phyloP scores from a whole-genome alignment of 2,329 filamentous ascomycete genomes.

The Penicillium sp. region DNA sequence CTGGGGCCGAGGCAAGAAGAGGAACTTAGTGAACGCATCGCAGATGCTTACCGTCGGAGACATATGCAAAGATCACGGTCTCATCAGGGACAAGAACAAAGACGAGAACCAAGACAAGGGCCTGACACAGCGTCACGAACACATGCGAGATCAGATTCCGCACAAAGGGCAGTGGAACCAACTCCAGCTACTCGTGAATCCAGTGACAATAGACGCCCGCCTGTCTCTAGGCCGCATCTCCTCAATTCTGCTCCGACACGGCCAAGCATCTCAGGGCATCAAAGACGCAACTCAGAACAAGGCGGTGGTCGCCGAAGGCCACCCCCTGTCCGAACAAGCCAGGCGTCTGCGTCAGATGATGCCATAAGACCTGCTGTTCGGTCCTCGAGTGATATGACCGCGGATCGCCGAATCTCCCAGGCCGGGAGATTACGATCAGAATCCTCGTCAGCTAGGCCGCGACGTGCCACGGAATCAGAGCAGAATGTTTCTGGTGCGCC shows the following conservation, averaged over 20 bases:
- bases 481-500: slow-evolving; percentile 28
- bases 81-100: slow-evolving; percentile 36
- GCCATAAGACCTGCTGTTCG: slow-evolving; percentile 33
- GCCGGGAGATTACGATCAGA: slow-evolving; percentile 25
- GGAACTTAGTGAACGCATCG: slow-evolving; percentile 85
- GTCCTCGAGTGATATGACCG: slow-evolving; percentile 39
- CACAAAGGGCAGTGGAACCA: slow-evolving; percentile 24
- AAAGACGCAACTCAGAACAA: slow-evolving; percentile 39
- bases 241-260: slow-evolving; percentile 31
- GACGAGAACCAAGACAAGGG: slow-evolving; percentile 30
- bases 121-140: slow-evolving; percentile 31
- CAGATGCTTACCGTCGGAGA: slow-evolving; percentile 77
- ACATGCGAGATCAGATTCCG: slow-evolving; percentile 34
- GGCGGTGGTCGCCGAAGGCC: slow-evolving; percentile 31
- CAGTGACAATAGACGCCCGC: slow-evolving; percentile 22
- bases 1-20: slow-evolving; percentile 82
- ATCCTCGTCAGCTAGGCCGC: slow-evolving; percentile 25
- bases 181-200: slow-evolving; percentile 20
- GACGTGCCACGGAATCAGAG: slow-evolving; percentile 38
- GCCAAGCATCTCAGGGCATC: slow-evolving; percentile 28
- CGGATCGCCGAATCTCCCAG: slow-evolving; percentile 32
- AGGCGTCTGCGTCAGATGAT: slow-evolving; percentile 38
- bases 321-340: slow-evolving; percentile 35
- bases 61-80: slow-evolving; percentile 53
- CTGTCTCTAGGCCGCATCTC: slow-evolving; percentile 35